phyloP scores from a whole-genome alignment of 805 yeast species.

The Starmerella stigmatis region DNA sequence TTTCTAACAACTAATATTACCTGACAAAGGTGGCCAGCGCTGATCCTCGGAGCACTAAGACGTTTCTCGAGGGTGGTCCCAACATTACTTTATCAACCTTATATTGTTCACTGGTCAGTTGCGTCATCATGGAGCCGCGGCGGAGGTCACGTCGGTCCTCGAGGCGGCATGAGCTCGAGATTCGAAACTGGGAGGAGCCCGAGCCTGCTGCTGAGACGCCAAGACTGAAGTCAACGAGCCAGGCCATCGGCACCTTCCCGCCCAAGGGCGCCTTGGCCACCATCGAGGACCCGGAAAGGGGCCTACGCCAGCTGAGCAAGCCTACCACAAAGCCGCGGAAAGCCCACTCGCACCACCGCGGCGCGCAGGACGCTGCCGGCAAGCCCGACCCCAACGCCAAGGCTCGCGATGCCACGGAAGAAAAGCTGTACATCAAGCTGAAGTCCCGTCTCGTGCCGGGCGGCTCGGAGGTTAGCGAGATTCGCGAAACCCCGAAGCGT shows the following conservation, averaged over 20 bases:
- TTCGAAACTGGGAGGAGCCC: conserved; percentile 13
- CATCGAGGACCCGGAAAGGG: conserved; percentile 17
- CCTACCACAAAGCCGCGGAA: conserved; percentile 2
- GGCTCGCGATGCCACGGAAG: conserved; percentile 5
- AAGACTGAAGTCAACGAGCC: conserved; percentile 13
- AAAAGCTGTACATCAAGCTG: conserved; percentile 10
- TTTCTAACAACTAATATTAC: no score
- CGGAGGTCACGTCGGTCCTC: conserved; percentile 3
- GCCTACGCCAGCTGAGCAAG: conserved; percentile 5
- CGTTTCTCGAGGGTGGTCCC: neutral
- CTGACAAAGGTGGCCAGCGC: neutral
- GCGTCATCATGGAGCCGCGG: conserved; percentile 7
- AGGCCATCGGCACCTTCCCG: conserved; percentile 11
- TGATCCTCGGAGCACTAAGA: neutral
- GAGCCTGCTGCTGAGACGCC: neutral
- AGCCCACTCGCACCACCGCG: neutral
- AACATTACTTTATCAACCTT: conserved; percentile 6
- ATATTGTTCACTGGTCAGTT: conserved; percentile 4
- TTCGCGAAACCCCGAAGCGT: conserved; percentile 12
- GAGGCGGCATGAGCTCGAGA: conserved; percentile 4
- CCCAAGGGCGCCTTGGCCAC: conserved; percentile 9
- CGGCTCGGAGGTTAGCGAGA: conserved; percentile 3
- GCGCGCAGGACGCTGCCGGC: neutral
- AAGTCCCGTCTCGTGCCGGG: conserved; percentile 23
- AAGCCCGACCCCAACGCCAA: neutral